A percentile compares a stretch with the other conserved stretches of the same genome.
phyloP scores from a whole-genome alignment of 2,329 filamentous ascomycete genomes.

The Exophiala mesophila region DNA sequence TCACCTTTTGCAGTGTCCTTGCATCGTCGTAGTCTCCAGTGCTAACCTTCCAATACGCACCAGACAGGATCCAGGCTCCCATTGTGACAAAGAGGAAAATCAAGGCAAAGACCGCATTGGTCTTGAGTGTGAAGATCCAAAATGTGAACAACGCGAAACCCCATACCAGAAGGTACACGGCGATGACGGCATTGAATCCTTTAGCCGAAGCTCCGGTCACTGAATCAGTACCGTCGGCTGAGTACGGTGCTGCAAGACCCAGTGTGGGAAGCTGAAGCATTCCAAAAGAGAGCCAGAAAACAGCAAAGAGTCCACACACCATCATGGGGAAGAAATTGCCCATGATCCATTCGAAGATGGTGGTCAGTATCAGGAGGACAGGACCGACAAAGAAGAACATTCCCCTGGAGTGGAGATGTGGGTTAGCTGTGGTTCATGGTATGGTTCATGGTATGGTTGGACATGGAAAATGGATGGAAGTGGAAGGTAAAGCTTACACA shows the following conservation, averaged over 20 bases:
- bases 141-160: conserved; percentile 25
- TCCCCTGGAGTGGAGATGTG: conserved; percentile 11
- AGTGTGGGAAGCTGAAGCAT: conserved; percentile 24
- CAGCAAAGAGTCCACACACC: conserved; percentile 23
- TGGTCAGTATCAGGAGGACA: conserved; percentile 21
- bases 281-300: conserved; percentile 26
- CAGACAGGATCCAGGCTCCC: conserved; percentile 21
- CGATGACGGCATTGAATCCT: conserved; percentile 25
- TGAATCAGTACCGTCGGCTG: conserved; percentile 16
- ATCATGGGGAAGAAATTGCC: conserved; percentile 26
- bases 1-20: conserved; percentile 22
- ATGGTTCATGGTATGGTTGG: background rate
- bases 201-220: conserved; percentile 15
- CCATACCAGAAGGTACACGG: conserved; percentile 25
- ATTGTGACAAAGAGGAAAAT: conserved; percentile 24
- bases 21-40: conserved; percentile 20
- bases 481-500: conserved; percentile 19
- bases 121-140: conserved; percentile 26
- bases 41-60: conserved; percentile 26
- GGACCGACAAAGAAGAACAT: conserved; percentile 26
- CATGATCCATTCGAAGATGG: conserved; percentile 26
- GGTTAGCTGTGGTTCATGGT: no score
- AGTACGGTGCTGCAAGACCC: conserved; percentile 22
- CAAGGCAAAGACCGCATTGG: conserved; percentile 21
- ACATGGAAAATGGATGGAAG: background rate